Evolutionary conservation across 208 protist genomes (phyloP), one percentile per base, ranked within the genome.

Genomic region (Balamuthia mandrillaris): DNA sequence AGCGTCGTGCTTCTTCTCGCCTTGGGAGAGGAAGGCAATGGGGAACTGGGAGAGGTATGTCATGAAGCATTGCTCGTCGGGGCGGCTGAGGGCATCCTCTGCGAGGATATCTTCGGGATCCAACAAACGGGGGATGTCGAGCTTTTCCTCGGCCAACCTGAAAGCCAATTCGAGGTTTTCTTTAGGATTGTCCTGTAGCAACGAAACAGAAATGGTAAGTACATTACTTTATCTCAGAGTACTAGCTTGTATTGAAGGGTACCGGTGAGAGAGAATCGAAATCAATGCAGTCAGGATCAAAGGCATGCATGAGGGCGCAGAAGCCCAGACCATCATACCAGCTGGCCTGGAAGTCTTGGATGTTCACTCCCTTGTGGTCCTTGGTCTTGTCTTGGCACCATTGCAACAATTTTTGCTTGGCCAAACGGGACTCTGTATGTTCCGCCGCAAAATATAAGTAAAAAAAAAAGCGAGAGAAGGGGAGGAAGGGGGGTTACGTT

Each of bases 61-160:
- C 90, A 95, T 94, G 41, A 95, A 86, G 24, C 91, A 94, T 21
- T 84, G 45, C 63, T 94, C 88, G 61, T 94, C 91, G 70, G 89
- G 92, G 27, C 70, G 56, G 18, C 56, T 39, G 6, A 89, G 74
- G 54, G 91, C 87, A 51, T 75, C 65, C 42, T 75, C 65, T 24
- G 65, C 65, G 6, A 91, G 47, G 37, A 92, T 89, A 87, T 91
- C 90, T 0, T 88, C 77, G n/a, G 86, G 83, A 77, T 95, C 92
- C 24, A 95, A 72, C 47, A 95, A 54, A 24, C 85, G 83, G 33
- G 91, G 86, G 47, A 95, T 94, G 68, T 82, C 90, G 1, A 93
- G 52, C 35, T 93, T 41, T 37, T 88, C 49, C 58, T 94, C 90
- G 21, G 92, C 92, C 35, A 95, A 82, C 29, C 92, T 84, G 61